Percentiles rank a stretch among this genome's conserved stretches.
phyloP scores from a whole-genome alignment of 2,329 filamentous ascomycete genomes.

The Cephalotrichum gorgonifer region DNA sequence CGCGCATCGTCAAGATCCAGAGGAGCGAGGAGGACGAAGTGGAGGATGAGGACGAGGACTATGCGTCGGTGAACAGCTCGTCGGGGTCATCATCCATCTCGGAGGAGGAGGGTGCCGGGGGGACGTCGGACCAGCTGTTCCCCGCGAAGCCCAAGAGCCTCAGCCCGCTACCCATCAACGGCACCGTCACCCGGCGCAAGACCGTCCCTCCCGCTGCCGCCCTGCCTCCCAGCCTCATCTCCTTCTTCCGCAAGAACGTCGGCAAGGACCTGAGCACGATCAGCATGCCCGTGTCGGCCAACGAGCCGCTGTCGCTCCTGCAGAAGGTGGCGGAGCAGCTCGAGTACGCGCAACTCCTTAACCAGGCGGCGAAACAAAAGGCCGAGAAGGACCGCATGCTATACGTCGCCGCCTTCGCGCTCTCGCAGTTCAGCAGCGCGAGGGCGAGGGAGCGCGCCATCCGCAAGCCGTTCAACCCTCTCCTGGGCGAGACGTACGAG shows the following conservation, averaged over 20 bases:
- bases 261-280: constrained; percentile 96
- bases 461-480: constrained; percentile 93
- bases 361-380: constrained; percentile 57
- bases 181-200: constrained; percentile 53
- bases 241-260: constrained; percentile 92
- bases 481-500: constrained; percentile 93
- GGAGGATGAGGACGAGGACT: constrained; percentile 48
- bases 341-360: constrained; percentile 80
- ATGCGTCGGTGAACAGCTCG: constrained; percentile 40
- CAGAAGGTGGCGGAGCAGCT: constrained; percentile 85
- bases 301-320: constrained; percentile 81
- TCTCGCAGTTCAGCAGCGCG: constrained; percentile 73
- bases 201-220: constrained; percentile 66
- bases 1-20: constrained; percentile 64
- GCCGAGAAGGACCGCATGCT: constrained; percentile 61
- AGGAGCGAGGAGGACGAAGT: constrained; percentile 66
- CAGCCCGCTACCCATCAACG: constrained; percentile 62
- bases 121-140: constrained; percentile 54
- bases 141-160: constrained; percentile 68
- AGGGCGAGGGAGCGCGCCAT: constrained; percentile 84
- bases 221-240: constrained; percentile 80
- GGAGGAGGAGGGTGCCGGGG: constrained; percentile 47
- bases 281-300: constrained; percentile 93
- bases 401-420: constrained; percentile 80
- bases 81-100: constrained; percentile 52